Conservation (phyloP, 169 alveolate species). For the Babesia caballi region DNA sequence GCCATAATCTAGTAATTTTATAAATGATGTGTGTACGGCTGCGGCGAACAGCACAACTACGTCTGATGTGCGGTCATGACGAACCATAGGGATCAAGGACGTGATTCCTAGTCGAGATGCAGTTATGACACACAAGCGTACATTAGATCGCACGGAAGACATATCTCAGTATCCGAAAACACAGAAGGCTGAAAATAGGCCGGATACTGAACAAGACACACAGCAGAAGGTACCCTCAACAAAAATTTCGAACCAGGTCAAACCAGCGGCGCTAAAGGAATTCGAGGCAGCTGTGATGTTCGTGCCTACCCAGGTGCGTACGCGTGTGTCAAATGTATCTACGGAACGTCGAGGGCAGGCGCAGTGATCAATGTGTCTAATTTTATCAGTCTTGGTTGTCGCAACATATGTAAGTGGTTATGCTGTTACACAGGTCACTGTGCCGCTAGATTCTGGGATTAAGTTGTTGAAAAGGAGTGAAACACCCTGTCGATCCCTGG, state of each 20-base stretch:
- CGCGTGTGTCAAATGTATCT: neutral
- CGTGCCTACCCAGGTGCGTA: constrained; percentile 43
- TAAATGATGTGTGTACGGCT: no score
- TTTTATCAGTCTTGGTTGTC: neutral
- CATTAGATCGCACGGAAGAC: constrained; percentile 19
- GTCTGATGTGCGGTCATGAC: no score
- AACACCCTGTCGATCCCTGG: no score
- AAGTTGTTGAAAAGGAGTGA: neutral
- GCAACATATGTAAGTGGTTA: neutral
- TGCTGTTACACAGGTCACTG: neutral
- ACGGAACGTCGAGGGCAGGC: constrained; percentile 8
- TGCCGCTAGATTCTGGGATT: constrained; percentile 22
- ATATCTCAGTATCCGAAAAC: neutral
- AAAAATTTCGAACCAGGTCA: neutral
- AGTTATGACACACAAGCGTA: constrained; percentile 8
- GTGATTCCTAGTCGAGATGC: no score
- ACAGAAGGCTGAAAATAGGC: neutral
- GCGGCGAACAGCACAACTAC: no score
- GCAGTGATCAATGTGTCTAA: neutral
- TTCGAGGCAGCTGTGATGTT: constrained; percentile 14
- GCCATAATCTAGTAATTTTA: neutral
- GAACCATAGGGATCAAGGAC: no score
- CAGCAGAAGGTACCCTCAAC: neutral
- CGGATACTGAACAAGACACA: neutral
- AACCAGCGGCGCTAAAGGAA: neutral